Evolutionary conservation across 179 eudicot genomes (phyloP).

Genomic region (Amaranthus tricolor): DNA sequence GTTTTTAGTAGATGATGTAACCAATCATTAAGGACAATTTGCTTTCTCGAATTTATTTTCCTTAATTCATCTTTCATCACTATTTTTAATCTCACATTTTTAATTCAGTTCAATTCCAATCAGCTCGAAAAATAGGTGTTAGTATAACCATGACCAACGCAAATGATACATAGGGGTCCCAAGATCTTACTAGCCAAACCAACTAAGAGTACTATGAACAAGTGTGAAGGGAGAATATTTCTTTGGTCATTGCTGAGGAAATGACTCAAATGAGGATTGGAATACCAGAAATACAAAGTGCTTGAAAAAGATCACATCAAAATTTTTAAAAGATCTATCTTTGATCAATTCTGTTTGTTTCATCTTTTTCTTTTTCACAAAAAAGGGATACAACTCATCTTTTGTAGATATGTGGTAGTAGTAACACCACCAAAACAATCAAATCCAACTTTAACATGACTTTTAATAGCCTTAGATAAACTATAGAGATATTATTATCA

Average conservation of each 20-base stretch:
- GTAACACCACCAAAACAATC: slow-evolving; percentile 15
- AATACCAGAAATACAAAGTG: slow-evolving; percentile 13
- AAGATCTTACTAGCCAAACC: slow-evolving; percentile 1
- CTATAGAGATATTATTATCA: background rate
- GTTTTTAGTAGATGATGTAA: no score
- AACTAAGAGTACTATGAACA: background rate
- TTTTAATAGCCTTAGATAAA: slow-evolving; percentile 6
- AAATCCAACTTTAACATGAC: slow-evolving; percentile 23
- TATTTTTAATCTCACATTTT: no score
- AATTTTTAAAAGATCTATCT: slow-evolving; percentile 24
- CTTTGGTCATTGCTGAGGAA: slow-evolving; percentile 24
- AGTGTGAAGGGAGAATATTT: slow-evolving; percentile 11
- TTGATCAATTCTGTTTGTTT: slow-evolving; percentile 16
- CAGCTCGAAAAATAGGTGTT: no score
- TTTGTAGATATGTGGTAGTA: slow-evolving; percentile 8
- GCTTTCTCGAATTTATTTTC: no score
- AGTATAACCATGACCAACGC: no score
- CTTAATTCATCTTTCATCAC: no score
- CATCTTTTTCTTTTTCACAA: background rate
- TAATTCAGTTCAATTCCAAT: no score
- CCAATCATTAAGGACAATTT: no score
- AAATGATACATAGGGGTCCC: no score
- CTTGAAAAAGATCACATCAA: slow-evolving; percentile 13
- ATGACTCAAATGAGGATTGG: slow-evolving; percentile 23
- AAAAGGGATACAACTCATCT: slow-evolving; percentile 16